These are phyloP conservation scores for Chalciporus pseudorubinellus DNA, from an alignment of 768 basidiomycete genomes.

Conservation along the genomic window DNA sequence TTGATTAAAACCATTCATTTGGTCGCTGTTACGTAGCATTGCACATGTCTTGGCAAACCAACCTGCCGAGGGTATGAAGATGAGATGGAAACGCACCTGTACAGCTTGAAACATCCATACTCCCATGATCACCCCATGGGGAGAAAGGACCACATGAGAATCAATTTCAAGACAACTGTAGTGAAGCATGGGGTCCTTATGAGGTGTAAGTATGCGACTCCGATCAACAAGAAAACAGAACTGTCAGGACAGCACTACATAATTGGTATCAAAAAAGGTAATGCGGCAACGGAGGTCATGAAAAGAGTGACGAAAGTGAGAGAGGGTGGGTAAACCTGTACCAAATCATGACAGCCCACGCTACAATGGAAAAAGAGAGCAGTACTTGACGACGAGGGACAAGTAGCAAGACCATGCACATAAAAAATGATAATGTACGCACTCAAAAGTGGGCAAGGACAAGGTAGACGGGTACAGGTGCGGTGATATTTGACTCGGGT, in stretches of 20 bases:
- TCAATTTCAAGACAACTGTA: not conserved
- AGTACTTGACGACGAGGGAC: not conserved
- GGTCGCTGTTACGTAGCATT: too few species aligned
- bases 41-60: too few species aligned
- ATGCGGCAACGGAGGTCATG: constrained; percentile 6
- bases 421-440: constrained; percentile 11
- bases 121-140: too few species aligned
- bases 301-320: constrained; percentile 14
- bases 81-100: too few species aligned
- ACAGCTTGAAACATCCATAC: too few species aligned
- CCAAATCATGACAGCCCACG: constrained; percentile 12
- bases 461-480: constrained; percentile 8
- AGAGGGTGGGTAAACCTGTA: constrained; percentile 11
- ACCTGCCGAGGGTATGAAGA: too few species aligned
- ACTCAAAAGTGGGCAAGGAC: constrained; percentile 12
- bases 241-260: constrained; percentile 7
- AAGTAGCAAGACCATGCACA: constrained; percentile 7
- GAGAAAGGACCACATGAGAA: too few species aligned
- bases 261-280: not conserved
- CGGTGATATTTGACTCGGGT: not conserved
- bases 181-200: not conserved
- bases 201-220: too few species aligned
- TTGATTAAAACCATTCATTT: too few species aligned
- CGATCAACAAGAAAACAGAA: constrained; percentile 3
- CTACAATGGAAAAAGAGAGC: constrained; percentile 1